Base-by-base conservation (phyloP, 1,284 basidiomycete species). In the Ganoderma boninense region DNA sequence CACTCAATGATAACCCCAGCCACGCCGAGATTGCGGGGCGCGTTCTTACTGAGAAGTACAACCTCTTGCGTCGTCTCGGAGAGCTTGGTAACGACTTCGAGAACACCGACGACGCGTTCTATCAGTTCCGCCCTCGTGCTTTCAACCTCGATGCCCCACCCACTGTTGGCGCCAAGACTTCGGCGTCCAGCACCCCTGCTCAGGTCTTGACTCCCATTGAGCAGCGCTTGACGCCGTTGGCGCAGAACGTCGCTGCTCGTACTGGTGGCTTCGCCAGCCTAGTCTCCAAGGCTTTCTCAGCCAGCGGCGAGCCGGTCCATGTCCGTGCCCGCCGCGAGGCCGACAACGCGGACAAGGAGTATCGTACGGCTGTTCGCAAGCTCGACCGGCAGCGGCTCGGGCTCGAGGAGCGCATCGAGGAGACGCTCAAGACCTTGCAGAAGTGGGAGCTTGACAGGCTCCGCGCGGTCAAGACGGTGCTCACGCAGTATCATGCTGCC, bases 371-470 rank as follows among this genome's bases (percentile, higher is more conserved):
- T 13, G 90, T 96, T 29, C 87, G 94, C 62, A 89, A 89, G 74
- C 87, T 96, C 49, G 95, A 97, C 77, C 84, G 91, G 63, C 93
- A 94, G 77, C 86, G 96, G 35, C 86, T 97, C 32, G 90, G 87
- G 4, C 87, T 97, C 65, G 96, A 97, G 80, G 95, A 97, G 79
- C 87, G 89, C 65, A 87, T 97, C 65, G 95, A 97, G 78, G 92
- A 95, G 65, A 90, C 89, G 1, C 83, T 97, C 59, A 95, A 93
- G 81, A 79, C 86, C 1, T 85, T 96, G 75, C 95, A 97, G 80
- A 87, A 87, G 72, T 96, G 95, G 94, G 96, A 97, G 82, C 81
- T 87, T 60, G 96, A 97, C 75, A 84, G 96, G 60, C 84, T 97
- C 76, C 84, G 90, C 40, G 93, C 94, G 16, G 89, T 97, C 70